Base-by-base conservation (phyloP, 2,329 filamentous ascomycete genomes). In the Sporothrix sp. region DNA sequence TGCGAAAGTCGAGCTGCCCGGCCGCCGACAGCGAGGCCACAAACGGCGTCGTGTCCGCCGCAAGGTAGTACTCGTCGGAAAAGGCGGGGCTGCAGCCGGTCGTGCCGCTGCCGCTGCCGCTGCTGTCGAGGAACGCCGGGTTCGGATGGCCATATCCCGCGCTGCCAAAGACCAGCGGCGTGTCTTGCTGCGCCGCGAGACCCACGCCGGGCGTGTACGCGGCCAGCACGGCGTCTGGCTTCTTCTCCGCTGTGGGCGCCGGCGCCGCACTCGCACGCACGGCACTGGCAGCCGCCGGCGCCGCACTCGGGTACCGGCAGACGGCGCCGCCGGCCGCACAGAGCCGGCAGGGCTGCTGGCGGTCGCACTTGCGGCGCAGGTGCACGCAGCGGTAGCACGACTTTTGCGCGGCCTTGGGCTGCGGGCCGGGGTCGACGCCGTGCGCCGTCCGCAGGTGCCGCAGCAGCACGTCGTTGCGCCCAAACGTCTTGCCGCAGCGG, bases 331-430 rank as follows among this genome's bases (percentile, higher is more conserved):
- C 54, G 1, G 50, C 44, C 1, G 51, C 36, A 36, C 62, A 63
- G 4, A 57, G 52, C 6, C 50, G 40, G 23, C 61, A 64, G 0
- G 62, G 61, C 48, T 56, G 30, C 1, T 13, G 18, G 16, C 61
- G 56, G 40, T 61, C 57, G 45, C 62, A 64, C 13, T 53, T 58
- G 18, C 61, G 55, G 25, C 61, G 62, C 42, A 59, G 55, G 8
- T 56, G 56, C 1, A 63, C 58, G 30, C 62, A 64, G 28, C 59
- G 60, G 18, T 58, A 30, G 44, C 62, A 64, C 1, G 61, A 64
- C 23, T 54, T 56, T 45, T 62, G 60, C 18, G 54, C 48, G 7
- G 57, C 54, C 25, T 51, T 50, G 14, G 52, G 52, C 25, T 46
- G 56, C 30, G 54, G 45, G 1, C 51, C 51, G 9, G 54, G 46